Base-by-base conservation (phyloP, 148 eudicot genomes). In the Silene latifolia region DNA sequence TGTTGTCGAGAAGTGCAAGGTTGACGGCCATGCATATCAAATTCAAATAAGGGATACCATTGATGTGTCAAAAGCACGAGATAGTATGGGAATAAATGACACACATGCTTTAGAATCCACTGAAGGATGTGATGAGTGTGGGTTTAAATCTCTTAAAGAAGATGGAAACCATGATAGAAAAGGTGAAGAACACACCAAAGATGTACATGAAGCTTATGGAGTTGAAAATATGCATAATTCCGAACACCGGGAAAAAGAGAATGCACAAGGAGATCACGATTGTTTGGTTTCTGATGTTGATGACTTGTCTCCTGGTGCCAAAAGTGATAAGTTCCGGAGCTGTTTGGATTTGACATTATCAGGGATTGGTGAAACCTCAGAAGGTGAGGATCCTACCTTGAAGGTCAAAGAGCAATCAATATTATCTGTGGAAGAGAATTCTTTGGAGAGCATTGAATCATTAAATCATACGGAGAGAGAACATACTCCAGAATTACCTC, bases 281-380 rank as follows among this genome's bases (percentile, higher is more conserved):
- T 27, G 60, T 46, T n/a, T n/a, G n/a, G n/a, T n/a, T n/a, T 74
- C 71, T 69, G 80, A 82, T 81, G 29, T 32, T 53, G 87, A 85
- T 70, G 83, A 74, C 71, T 72, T 80, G 70, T 77, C 83, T 71
- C 57, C 70, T 70, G 42, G 77, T 59, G 47, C 77, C 42, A 73
- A 78, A 47, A 83, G 72, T 59, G 83, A 90, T 73, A 77, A 80
- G 63, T 93, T 87, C 70, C 82, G 77, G 68, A 91, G 98, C 83
- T 91, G 97, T 81, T 81, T 89, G 77, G 84, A 85, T 53, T 80
- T 88, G 73, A 76, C 78, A 23, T 59, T 60, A 8, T 78, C 76
- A 13, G 81, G 46, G 14, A 73, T 62, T 77, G 78, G 76, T 67
- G 79, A 77, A 8, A 60, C 73, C 51, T 39, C 62, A 23, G 79